A percentile compares a stretch with the other conserved stretches of the same genome.
Evolutionary conservation across 306 rosid genomes (phyloP).

Genomic region (Vigna mungo): DNA sequence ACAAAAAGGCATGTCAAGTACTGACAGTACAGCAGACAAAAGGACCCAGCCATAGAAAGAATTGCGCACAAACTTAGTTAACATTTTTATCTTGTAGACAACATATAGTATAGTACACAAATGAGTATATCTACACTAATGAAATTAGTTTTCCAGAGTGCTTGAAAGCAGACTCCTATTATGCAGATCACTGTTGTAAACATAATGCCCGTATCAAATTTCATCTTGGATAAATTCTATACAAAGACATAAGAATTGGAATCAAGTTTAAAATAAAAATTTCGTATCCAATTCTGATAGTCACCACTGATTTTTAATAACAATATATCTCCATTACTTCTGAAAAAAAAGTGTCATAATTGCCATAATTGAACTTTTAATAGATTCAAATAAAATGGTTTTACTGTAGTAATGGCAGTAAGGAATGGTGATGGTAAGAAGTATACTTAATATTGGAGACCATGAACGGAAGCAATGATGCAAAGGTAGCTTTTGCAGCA

Average conservation of each 20-base stretch:
- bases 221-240: conserved; percentile 5
- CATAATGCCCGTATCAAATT: not conserved
- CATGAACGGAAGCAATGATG: no score
- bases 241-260: not conserved
- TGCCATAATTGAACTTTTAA: no score
- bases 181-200: not conserved
- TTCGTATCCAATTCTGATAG: no score
- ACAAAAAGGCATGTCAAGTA: conserved; percentile 16
- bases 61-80: not conserved
- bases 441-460: no score
- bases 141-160: conserved; percentile 2
- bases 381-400: no score
- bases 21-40: conserved; percentile 10
- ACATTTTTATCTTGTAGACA: not conserved
- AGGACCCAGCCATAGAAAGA: conserved; percentile 3
- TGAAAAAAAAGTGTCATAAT: no score
- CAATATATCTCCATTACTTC: no score
- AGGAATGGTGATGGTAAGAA: no score
- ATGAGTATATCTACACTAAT: conserved; percentile 9
- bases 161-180: conserved; percentile 5
- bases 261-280: no score
- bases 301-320: no score
- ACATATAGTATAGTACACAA: not conserved
- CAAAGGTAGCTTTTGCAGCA: no score
- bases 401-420: no score